Evolutionary conservation across 2,329 filamentous ascomycete genomes (phyloP), one percentile per base, ranked within the genome.

Genomic region (Ascosphaera acerosa): DNA sequence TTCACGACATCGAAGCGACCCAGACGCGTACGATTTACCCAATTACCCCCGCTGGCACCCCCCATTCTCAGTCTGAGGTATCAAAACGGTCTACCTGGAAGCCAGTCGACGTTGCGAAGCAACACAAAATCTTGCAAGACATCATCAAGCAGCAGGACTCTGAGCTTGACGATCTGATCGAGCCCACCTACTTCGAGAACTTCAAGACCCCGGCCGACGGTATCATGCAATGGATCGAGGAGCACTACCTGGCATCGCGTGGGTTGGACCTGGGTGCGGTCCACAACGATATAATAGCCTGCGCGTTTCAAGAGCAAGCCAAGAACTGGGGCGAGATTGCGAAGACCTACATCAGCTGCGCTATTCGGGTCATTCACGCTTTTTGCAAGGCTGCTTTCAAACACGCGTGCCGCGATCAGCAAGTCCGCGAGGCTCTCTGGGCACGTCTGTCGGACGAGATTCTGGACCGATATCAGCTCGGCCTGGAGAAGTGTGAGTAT

Each of bases 261-360:
- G 64, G 62, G 0, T 59, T 62, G 10, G 62, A 69, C 31, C 36
- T 71, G 0, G 66, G 64, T 1, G 67, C 51, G 1, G 55, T 57
- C 36, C 47, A 48, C 23, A 22, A 42, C 0, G 40, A 45, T 1
- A 31, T 53, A 3, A 32, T 52, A 2, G 32, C 42, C 2, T 43
- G 36, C 6, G 38, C 53, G 0, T 67, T 72, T 44, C 55, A 56
- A 17, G 54, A 58, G 19, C 66, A 72, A 34, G 57, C 65, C 0
- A 36, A 40, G 9, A 66, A 62, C 10, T 72, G 68, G 68, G 40
- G 49, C 0, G 29, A 35, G 0, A 41, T 73, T 1, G 53, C 59
- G 0, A 35, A 54, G 0, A 51, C 49, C 0, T 64, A 70, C 35
- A 50, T 66, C 4, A 58, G 57, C 35, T 55, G 62, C 16, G 47